Evolutionary conservation across 257 asterid species (phyloP).

Genomic region (Fraxinus excelsior): DNA sequence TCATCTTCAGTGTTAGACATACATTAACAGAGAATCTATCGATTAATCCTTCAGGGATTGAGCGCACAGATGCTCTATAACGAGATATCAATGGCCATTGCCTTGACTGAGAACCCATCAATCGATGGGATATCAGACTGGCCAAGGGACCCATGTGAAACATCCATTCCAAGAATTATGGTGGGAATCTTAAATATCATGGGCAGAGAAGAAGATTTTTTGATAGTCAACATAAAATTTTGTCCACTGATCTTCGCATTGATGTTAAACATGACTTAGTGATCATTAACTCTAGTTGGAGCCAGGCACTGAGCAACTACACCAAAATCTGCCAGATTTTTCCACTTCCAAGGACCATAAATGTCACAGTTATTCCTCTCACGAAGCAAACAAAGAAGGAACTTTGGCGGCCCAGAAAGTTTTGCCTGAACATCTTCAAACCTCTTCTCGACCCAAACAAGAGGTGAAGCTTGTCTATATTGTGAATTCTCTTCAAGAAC

Average conservation of each 20-base stretch:
- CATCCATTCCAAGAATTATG: constrained; percentile 45
- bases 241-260: constrained; percentile 93
- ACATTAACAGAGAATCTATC: too few species aligned
- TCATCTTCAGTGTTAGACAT: too few species aligned
- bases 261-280: constrained; percentile 73
- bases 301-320: constrained; percentile 70
- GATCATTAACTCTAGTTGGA: constrained; percentile 67
- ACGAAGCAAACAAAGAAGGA: constrained; percentile 75
- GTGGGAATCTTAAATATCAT: constrained; percentile 65
- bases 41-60: too few species aligned
- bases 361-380: constrained; percentile 72
- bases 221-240: constrained; percentile 62
- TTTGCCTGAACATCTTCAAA: constrained; percentile 58
- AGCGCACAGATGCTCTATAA: too few species aligned
- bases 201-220: constrained; percentile 59
- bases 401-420: constrained; percentile 72
- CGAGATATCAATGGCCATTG: too few species aligned
- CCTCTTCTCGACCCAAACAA: constrained; percentile 77
- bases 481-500: constrained; percentile 53
- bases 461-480: constrained; percentile 59
- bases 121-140: too few species aligned
- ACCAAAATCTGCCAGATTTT: constrained; percentile 52
- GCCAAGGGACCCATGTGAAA: constrained; percentile 46
- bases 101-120: too few species aligned
- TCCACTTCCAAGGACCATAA: constrained; percentile 69